phyloP scores from a whole-genome alignment of 2,329 filamentous ascomycete species.

The Rutstroemia sydowiana region DNA sequence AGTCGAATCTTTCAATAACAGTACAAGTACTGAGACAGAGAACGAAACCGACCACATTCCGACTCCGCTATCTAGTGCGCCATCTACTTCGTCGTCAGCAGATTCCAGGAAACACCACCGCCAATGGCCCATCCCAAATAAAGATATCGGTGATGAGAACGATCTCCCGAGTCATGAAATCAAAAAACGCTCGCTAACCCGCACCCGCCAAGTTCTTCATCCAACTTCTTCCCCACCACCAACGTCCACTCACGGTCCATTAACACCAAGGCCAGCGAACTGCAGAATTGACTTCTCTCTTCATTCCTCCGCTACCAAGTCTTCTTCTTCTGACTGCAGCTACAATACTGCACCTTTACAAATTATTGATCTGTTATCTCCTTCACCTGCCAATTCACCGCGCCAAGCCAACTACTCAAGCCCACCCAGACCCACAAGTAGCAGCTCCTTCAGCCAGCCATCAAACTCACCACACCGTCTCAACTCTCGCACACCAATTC shows the following conservation, averaged over 20 bases:
- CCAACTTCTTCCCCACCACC: neutral
- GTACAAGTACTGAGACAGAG: too few species aligned
- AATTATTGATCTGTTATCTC: constrained; percentile 7
- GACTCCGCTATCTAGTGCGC: too few species aligned
- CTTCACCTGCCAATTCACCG: neutral
- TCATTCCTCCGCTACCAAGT: neutral
- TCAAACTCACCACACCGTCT: neutral
- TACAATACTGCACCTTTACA: constrained; percentile 5
- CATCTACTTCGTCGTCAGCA: too few species aligned
- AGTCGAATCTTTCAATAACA: neutral
- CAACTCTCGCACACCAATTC: neutral
- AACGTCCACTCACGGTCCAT: neutral
- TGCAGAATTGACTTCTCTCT: constrained; percentile 1
- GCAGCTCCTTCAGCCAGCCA: neutral
- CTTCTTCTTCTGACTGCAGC: neutral
- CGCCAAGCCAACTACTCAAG: neutral
- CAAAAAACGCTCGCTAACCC: neutral
- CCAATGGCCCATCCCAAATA: neutral
- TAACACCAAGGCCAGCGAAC: constrained; percentile 2
- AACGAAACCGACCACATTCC: too few species aligned
- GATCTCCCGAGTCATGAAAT: too few species aligned
- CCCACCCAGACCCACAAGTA: neutral
- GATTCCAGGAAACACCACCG: neutral
- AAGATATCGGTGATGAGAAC: too few species aligned
- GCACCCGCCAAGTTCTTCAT: neutral